Conservation (phyloP, 495 filamentous ascomycete genomes). For the Trichocladium uniseriatum region DNA sequence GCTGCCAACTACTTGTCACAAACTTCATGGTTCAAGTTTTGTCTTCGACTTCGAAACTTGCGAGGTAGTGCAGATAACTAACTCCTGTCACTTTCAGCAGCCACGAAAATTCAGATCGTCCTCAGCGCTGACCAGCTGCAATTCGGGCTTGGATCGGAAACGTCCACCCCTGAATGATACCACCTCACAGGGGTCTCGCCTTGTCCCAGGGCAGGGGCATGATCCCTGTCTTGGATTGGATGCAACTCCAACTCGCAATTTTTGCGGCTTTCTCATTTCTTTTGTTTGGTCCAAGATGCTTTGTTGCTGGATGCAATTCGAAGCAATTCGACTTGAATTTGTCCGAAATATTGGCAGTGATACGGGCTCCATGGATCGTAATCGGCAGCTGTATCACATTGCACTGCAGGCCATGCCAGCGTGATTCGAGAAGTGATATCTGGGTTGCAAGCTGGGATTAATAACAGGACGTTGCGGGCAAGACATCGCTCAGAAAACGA, state of each 20-base stretch:
- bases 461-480: not conserved
- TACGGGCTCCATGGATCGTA: not conserved
- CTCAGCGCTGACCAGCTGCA: not conserved
- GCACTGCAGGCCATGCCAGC: not conserved
- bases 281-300: not conserved
- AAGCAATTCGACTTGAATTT: too few species aligned
- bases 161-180: conserved; percentile 5
- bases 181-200: not conserved
- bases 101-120: conserved; percentile 5
- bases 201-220: not conserved
- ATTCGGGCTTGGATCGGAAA: conserved; percentile 11
- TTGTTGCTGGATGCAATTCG: too few species aligned
- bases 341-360: not conserved
- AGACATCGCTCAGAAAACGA: not conserved
- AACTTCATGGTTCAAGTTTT: too few species aligned
- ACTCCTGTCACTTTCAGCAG: too few species aligned
- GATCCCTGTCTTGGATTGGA: conserved; percentile 1
- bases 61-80: too few species aligned
- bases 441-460: not conserved
- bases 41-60: too few species aligned
- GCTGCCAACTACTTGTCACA: too few species aligned
- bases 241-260: conserved; percentile 9
- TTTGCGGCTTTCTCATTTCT: conserved; percentile 7
- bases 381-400: not conserved
- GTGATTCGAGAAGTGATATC: not conserved